Percentiles rank a stretch among this genome's conserved stretches.
Conservation (phyloP, 1,284 basidiomycete genomes). For the Athelia sp. region DNA sequence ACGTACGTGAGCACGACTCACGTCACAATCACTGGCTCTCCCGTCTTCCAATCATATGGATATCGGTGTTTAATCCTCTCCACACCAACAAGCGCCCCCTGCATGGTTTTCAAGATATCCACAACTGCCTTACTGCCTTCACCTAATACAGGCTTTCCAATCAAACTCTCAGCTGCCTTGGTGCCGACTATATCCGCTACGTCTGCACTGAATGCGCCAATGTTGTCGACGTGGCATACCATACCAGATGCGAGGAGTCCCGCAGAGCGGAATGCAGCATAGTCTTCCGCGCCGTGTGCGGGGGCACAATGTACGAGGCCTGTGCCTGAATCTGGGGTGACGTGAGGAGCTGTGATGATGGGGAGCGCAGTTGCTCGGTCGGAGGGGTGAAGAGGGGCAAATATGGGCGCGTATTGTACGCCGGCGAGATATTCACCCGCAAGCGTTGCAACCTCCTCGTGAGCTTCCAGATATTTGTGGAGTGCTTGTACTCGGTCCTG, state of each 20-base stretch:
- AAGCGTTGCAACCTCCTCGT: background rate
- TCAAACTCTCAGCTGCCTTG: slow-evolving; percentile 38
- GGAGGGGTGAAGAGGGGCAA: slow-evolving; percentile 30
- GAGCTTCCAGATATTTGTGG: slow-evolving; percentile 43
- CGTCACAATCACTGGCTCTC: slow-evolving; percentile 89
- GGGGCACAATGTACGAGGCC: slow-evolving; percentile 96
- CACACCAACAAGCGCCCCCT: slow-evolving; percentile 54
- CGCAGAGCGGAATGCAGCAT: slow-evolving; percentile 60
- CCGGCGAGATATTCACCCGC: slow-evolving; percentile 42
- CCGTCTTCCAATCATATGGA: slow-evolving; percentile 97
- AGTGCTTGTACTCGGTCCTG: slow-evolving; percentile 60
- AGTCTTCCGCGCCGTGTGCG: slow-evolving; percentile 94
- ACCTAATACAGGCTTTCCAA: slow-evolving; percentile 71
- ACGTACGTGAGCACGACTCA: slow-evolving; percentile 28
- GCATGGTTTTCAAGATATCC: slow-evolving; percentile 51
- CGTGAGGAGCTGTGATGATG: slow-evolving; percentile 61
- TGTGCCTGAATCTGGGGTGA: slow-evolving; percentile 88
- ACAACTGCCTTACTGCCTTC: slow-evolving; percentile 70
- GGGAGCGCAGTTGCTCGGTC: slow-evolving; percentile 25
- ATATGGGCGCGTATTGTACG: slow-evolving; percentile 66
- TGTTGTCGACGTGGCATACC: slow-evolving; percentile 77
- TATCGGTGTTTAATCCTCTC: slow-evolving; percentile 84
- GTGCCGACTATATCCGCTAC: slow-evolving; percentile 52
- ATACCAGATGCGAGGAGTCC: slow-evolving; percentile 42
- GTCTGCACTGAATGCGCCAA: slow-evolving; percentile 68